Conservation (phyloP, 805 yeast genomes). For the Spathaspora arborariae region DNA sequence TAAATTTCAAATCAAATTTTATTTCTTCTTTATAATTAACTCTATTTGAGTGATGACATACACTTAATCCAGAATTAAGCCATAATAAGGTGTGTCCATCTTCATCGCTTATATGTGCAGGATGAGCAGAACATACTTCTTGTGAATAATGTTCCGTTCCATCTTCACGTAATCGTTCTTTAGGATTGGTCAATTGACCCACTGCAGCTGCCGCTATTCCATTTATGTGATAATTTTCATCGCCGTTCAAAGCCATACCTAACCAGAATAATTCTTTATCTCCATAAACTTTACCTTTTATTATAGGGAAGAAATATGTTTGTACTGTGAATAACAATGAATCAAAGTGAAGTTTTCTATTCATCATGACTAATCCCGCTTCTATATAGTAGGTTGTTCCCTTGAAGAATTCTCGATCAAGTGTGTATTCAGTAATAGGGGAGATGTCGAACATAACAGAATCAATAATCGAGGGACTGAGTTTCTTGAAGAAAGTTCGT, state of each 20-base stretch:
- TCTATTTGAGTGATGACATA: constrained; percentile 39
- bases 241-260: constrained; percentile 22
- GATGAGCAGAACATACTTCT: constrained; percentile 58
- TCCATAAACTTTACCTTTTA: constrained; percentile 25
- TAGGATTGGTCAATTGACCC: constrained; percentile 26
- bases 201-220: constrained; percentile 22
- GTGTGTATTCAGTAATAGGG: constrained; percentile 27
- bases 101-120: constrained; percentile 51
- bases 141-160: constrained; percentile 9
- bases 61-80: constrained; percentile 61
- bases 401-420: constrained; percentile 23
- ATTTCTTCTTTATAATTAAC: neutral
- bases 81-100: constrained; percentile 51
- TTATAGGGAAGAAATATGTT: constrained; percentile 18
- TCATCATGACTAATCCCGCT: constrained; percentile 30
- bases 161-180: constrained; percentile 18
- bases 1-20: neutral
- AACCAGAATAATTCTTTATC: constrained; percentile 29
- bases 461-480: constrained; percentile 37
- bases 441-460: constrained; percentile 26
- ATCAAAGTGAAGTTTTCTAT: constrained; percentile 23
- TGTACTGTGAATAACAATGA: constrained; percentile 29
- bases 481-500: constrained; percentile 35
- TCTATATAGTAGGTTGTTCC: constrained; percentile 39
- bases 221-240: constrained; percentile 23